These are phyloP conservation scores for Escallonia rubra DNA, from an alignment of 129 eudicot species.

Conservation along the genomic window DNA sequence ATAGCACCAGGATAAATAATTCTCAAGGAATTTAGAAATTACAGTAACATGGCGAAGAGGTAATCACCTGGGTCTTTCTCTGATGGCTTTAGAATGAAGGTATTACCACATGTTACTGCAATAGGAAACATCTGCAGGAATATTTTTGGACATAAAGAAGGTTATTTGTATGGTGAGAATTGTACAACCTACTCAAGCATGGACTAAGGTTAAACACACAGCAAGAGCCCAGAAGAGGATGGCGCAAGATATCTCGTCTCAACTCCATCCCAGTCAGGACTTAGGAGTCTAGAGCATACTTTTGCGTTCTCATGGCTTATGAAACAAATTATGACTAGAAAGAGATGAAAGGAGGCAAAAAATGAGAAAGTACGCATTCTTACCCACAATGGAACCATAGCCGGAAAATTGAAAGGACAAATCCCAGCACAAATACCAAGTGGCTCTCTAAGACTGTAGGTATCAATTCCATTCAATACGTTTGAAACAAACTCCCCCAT, in stretches of 20 bases:
- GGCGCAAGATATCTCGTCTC: not conserved
- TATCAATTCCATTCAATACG: constrained; percentile 70
- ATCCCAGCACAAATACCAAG: constrained; percentile 98
- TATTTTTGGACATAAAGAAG: constrained; percentile 1
- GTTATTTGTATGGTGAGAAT: not conserved
- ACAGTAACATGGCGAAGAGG: constrained; percentile 9
- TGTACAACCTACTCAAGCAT: too few species aligned
- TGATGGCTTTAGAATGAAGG: constrained; percentile 70
- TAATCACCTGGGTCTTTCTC: constrained; percentile 74
- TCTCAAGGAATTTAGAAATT: not conserved
- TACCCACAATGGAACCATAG: constrained; percentile 94
- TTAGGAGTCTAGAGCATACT: too few species aligned
- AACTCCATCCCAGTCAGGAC: not conserved
- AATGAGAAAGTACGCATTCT: constrained; percentile 16
- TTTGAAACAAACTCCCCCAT: constrained; percentile 92
- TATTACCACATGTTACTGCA: constrained; percentile 84
- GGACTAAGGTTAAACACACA: too few species aligned
- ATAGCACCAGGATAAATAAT: not conserved
- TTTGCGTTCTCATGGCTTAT: too few species aligned
- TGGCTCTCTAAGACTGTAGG: constrained; percentile 87
- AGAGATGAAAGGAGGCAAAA: constrained; percentile 1
- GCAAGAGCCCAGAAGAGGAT: not conserved
- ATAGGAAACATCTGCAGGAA: constrained; percentile 88
- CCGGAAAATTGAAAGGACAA: constrained; percentile 90
- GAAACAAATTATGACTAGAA: not conserved